These are phyloP conservation scores for Coniferiporia sulphurascens DNA, from an alignment of 1,284 basidiomycete species.

Conservation along the genomic window DNA sequence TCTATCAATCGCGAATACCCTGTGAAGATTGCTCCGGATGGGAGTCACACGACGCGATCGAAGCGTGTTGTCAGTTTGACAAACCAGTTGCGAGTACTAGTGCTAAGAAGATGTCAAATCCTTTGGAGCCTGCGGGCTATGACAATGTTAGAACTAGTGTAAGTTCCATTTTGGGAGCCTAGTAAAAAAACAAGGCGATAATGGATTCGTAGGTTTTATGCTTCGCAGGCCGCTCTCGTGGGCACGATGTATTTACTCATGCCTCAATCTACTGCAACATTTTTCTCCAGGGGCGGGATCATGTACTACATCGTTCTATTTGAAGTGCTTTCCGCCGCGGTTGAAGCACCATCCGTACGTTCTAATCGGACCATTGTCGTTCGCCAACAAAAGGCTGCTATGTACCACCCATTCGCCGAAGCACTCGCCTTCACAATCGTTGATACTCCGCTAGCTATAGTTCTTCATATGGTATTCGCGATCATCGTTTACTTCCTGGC, in stretches of 20 bases:
- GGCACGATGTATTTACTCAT: slow-evolving; percentile 43
- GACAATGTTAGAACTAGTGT: slow-evolving; percentile 13
- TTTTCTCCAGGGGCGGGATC: slow-evolving; percentile 46
- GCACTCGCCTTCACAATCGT: slow-evolving; percentile 37
- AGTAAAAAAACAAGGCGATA: not conserved
- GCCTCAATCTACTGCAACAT: slow-evolving; percentile 34
- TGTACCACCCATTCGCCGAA: slow-evolving; percentile 24
- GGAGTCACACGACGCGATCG: slow-evolving; percentile 1
- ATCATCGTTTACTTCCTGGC: slow-evolving; percentile 36
- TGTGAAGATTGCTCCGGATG: slow-evolving; percentile 16
- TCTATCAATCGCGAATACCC: slow-evolving; percentile 14
- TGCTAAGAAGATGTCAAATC: slow-evolving; percentile 32
- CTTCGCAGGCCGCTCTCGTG: slow-evolving; percentile 34
- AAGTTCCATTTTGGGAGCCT: not conserved
- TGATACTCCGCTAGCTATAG: slow-evolving; percentile 33
- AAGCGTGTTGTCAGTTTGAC: slow-evolving; percentile 21
- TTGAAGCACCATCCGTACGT: slow-evolving; percentile 41
- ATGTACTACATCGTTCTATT: slow-evolving; percentile 39
- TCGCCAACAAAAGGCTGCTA: slow-evolving; percentile 24
- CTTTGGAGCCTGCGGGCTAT: slow-evolving; percentile 29
- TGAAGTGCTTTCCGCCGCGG: slow-evolving; percentile 39
- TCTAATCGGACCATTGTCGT: slow-evolving; percentile 38
- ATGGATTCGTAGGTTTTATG: slow-evolving; percentile 1
- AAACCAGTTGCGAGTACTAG: slow-evolving; percentile 30
- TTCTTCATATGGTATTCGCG: slow-evolving; percentile 28